Percentiles rank a stretch among this genome's conserved stretches.
phyloP scores from a whole-genome alignment of 2,329 filamentous ascomycete species.

The Plectosphaerella plurivora region DNA sequence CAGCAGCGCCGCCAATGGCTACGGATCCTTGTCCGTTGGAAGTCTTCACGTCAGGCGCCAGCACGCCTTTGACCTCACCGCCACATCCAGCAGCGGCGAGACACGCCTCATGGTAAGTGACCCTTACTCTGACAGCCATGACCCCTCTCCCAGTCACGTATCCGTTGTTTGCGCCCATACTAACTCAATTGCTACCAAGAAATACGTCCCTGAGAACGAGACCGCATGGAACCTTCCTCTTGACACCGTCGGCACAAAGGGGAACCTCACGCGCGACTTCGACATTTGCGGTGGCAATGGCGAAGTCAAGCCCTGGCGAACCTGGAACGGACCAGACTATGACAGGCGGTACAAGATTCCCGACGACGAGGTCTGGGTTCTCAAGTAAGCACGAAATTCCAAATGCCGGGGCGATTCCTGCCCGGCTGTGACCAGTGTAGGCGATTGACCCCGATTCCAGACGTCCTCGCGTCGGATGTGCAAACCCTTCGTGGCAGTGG shows the following conservation, averaged over 20 bases:
- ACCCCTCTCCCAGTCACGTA: too few species aligned
- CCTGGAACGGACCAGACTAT: neutral
- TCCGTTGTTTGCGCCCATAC: neutral
- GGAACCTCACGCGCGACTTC: neutral
- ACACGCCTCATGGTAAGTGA: slow-evolving; percentile 3
- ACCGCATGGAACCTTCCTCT: slow-evolving; percentile 1
- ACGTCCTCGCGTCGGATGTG: neutral
- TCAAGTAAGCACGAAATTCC: neutral
- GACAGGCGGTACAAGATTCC: neutral
- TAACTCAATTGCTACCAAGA: neutral
- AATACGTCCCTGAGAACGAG: neutral
- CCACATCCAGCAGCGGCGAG: slow-evolving; percentile 4
- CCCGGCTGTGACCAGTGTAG: too few species aligned
- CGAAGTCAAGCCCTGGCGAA: too few species aligned
- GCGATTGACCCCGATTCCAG: too few species aligned
- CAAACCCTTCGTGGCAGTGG: neutral
- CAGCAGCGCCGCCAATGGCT: slow-evolving; percentile 2
- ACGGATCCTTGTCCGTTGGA: slow-evolving; percentile 3
- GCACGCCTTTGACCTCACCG: neutral
- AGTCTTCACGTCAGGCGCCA: slow-evolving; percentile 2
- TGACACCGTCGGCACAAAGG: neutral
- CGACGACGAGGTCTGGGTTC: neutral
- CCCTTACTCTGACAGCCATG: too few species aligned
- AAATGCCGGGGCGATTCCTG: too few species aligned
- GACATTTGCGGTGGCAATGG: neutral